These are phyloP conservation scores for Pisolithus orientalis DNA, from an alignment of 768 basidiomycete species.

Conservation along the genomic window DNA sequence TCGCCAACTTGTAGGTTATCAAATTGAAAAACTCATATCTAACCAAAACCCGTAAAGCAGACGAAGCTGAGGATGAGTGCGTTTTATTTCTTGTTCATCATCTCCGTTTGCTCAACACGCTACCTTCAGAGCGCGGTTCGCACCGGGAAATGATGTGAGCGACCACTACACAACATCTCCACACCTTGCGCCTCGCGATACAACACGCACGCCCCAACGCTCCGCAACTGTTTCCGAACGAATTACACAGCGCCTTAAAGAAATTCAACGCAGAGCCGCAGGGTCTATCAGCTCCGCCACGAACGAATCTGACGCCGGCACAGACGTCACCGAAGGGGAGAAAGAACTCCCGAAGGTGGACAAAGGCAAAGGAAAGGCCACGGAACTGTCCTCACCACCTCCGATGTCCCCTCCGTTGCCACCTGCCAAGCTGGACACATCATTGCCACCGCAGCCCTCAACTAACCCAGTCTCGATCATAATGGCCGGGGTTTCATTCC, in stretches of 20 bases:
- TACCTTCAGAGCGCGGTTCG: constrained; percentile 70
- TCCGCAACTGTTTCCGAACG: constrained; percentile 83
- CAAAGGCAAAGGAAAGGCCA: constrained; percentile 74
- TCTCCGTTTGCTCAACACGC: constrained; percentile 3
- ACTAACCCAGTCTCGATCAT: constrained; percentile 51
- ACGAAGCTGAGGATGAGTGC: constrained; percentile 93
- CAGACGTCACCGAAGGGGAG: constrained; percentile 26
- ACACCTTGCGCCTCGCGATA: constrained; percentile 50
- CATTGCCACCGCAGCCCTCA: constrained; percentile 30
- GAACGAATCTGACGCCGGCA: constrained; percentile 12
- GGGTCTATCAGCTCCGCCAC: constrained; percentile 25
- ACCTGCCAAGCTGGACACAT: constrained; percentile 35
- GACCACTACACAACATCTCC: constrained; percentile 86
- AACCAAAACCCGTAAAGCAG: constrained; percentile 73
- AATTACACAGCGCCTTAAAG: constrained; percentile 75
- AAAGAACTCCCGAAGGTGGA: constrained; percentile 53
- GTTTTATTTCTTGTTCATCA: constrained; percentile 23
- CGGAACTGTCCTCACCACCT: constrained; percentile 51
- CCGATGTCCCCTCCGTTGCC: constrained; percentile 58
- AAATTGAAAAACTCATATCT: constrained; percentile 76
- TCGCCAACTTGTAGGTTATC: constrained; percentile 30
- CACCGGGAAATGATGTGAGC: constrained; percentile 54
- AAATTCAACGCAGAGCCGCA: constrained; percentile 58
- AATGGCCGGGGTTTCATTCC: constrained; percentile 68
- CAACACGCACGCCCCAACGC: constrained; percentile 41